phyloP scores from a whole-genome alignment of 805 yeast genomes.

The Torulaspora maleeae region DNA sequence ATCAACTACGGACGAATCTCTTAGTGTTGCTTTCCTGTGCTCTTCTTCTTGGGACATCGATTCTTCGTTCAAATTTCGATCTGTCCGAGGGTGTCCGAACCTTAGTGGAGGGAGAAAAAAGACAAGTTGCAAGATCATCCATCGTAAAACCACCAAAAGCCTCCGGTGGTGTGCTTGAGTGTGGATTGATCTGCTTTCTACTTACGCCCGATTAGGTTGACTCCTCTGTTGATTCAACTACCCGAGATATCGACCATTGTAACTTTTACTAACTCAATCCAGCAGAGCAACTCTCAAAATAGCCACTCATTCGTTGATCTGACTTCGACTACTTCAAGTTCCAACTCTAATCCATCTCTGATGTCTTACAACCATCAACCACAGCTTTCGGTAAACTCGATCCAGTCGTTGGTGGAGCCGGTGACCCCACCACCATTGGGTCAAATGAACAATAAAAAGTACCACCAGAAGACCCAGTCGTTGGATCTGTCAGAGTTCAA shows the following conservation, averaged over 20 bases:
- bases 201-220: neutral
- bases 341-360: constrained; percentile 5
- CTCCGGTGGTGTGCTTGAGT: neutral
- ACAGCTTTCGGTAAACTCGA: constrained; percentile 30
- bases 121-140: constrained; percentile 4
- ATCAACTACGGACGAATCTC: neutral
- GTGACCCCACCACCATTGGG: constrained; percentile 46
- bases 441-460: constrained; percentile 22
- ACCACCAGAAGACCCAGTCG: constrained; percentile 33
- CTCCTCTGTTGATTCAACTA: neutral
- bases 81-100: constrained; percentile 12
- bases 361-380: constrained; percentile 29
- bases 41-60: neutral
- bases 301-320: constrained; percentile 14
- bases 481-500: constrained; percentile 32
- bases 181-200: neutral
- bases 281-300: constrained; percentile 11
- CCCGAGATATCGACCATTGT: neutral
- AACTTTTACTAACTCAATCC: constrained; percentile 2
- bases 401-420: constrained; percentile 45
- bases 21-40: neutral
- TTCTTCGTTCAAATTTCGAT: constrained; percentile 3
- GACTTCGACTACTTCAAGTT: constrained; percentile 3
- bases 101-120: constrained; percentile 3
- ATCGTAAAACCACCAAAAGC: neutral